Percentiles rank a stretch among this genome's conserved stretches.
These are phyloP conservation scores for Candida tropicalis DNA, from an alignment of 1,139 yeast species.

Conservation along the genomic window DNA sequence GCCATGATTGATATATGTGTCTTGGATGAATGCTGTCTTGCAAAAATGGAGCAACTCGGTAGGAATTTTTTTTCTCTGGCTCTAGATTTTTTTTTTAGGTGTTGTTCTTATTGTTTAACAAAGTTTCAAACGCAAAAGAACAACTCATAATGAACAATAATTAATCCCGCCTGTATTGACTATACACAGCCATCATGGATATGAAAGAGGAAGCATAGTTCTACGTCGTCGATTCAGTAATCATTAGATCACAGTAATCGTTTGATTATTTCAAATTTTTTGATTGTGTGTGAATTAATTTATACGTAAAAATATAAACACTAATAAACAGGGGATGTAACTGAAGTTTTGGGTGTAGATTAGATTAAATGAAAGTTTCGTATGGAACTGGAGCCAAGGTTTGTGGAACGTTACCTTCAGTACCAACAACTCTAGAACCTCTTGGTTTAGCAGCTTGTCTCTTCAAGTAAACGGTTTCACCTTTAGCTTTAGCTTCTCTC, in stretches of 20 bases:
- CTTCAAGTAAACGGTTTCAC: slow-evolving; percentile 89
- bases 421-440: slow-evolving; percentile 80
- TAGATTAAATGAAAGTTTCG: slow-evolving; percentile 90
- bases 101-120: neutral
- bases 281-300: slow-evolving; percentile 18
- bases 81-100: neutral
- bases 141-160: no score
- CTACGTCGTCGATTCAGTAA: no score
- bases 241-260: no score
- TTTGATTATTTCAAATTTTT: neutral
- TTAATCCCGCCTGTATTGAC: no score
- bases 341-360: slow-evolving; percentile 6
- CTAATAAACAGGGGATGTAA: slow-evolving; percentile 11
- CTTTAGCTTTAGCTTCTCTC: slow-evolving; percentile 93
- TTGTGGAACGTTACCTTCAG: slow-evolving; percentile 84
- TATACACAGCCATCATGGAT: no score
- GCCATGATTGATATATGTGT: neutral
- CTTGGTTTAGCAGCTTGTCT: slow-evolving; percentile 99
- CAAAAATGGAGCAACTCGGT: no score
- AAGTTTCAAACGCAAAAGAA: neutral
- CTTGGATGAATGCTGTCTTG: no score
- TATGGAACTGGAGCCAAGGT: slow-evolving; percentile 99
- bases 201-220: no score
- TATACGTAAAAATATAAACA: slow-evolving; percentile 16
- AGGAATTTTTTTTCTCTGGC: no score